Evolutionary conservation across 768 basidiomycete genomes (phyloP).

Genomic region (Mycena amicta): DNA sequence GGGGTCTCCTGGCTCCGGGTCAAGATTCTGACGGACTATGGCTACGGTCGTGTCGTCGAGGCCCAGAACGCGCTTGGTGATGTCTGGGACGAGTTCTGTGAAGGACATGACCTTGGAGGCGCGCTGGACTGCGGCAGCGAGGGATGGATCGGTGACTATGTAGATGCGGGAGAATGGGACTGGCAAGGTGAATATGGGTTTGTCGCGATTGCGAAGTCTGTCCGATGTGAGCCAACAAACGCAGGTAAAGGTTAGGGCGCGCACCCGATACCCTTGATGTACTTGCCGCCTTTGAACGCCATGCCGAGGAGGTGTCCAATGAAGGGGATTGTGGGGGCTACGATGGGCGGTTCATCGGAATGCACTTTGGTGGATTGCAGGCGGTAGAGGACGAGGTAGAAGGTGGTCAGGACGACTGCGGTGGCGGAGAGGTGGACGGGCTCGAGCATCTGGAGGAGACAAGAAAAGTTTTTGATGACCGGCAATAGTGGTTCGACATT

Average conservation of each 20-base stretch:
- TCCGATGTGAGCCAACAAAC: neutral
- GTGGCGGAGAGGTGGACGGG: neutral
- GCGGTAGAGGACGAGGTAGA: conserved; percentile 4
- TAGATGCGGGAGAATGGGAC: conserved; percentile 18
- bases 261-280: conserved; percentile 16
- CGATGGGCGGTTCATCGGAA: conserved; percentile 13
- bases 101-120: conserved; percentile 17
- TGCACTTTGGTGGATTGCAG: conserved; percentile 1
- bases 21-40: conserved; percentile 15
- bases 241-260: neutral
- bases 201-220: conserved; percentile 11
- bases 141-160: conserved; percentile 18
- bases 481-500: neutral
- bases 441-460: neutral
- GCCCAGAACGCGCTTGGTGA: conserved; percentile 13
- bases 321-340: conserved; percentile 7
- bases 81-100: conserved; percentile 15
- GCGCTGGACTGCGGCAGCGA: conserved; percentile 18
- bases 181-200: conserved; percentile 17
- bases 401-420: neutral
- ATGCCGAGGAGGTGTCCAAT: conserved; percentile 17
- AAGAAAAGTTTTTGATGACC: neutral
- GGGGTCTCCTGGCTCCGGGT: conserved; percentile 15
- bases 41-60: conserved; percentile 11
- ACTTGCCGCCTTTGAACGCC: conserved; percentile 9